Evolutionary conservation across 75 land plant species (phyloP), one percentile per base, ranked within the genome.

Genomic region (Pinus taeda): DNA sequence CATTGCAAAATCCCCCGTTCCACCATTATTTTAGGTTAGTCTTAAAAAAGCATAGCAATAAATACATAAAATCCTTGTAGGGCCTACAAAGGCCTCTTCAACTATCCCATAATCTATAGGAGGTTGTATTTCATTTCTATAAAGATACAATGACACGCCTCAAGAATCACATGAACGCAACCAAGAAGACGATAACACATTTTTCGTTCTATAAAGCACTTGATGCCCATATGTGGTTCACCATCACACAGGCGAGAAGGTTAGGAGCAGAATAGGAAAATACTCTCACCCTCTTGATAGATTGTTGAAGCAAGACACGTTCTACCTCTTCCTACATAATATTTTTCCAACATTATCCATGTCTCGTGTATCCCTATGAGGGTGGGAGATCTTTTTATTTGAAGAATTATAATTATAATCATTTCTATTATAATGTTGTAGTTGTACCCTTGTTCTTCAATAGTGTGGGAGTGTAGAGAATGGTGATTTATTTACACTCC

Each of bases 121-220:
- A 83, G 75, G 73, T 80, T 21, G 80, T 89, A 53, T 89, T 89
- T 75, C 78, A 75, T 36, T 89, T 89, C 81, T 39, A 56, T 63
- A 26, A 79, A 39, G 78, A 82, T 20, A 45, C 83, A n/a, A 75
- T 89, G 30, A 18, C 22, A 57, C 56, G 75, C 80, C 79, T 89
- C 55, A 89, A 89, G 66, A 29, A 21, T 39, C 78, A 55, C 58
- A 88, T 80, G 17, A 85, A 85, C 70, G 39, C 57, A 45, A 57
- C 61, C 1, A 29, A 13, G 57, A 36, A 36, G 37, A 22, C n/a
- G 20, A 21, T 6, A 13, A 30, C 11, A 45, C 69, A 79, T 36
- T 36, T 36, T 36, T 82, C 88, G 12, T 78, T 84, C 11, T 74
- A 79, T 53, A 79, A 82, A 70, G 79, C 77, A 8, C 67, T 85